These are phyloP conservation scores for Schwanniomyces etchellsii DNA, from an alignment of 1,139 yeast genomes.

Conservation along the genomic window DNA sequence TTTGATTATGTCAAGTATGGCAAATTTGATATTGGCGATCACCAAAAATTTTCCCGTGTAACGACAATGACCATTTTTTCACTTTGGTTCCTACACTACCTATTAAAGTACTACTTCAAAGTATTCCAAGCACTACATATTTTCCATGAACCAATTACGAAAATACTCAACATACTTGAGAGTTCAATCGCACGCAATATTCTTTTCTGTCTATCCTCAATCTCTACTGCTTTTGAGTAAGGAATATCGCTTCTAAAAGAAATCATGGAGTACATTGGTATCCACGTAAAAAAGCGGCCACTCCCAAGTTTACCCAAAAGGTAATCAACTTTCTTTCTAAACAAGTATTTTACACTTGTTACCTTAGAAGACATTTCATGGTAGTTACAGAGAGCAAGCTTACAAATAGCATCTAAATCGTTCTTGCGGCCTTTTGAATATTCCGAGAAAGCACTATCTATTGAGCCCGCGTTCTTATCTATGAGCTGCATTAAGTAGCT, in stretches of 20 bases:
- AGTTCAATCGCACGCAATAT: conserved; percentile 29
- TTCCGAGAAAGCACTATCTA: conserved; percentile 46
- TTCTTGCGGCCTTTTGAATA: conserved; percentile 56
- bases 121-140: neutral
- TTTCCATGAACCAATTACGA: conserved; percentile 2
- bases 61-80: conserved; percentile 4
- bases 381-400: conserved; percentile 77
- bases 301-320: conserved; percentile 46
- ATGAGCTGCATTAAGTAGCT: conserved; percentile 56
- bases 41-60: too few species aligned
- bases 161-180: conserved; percentile 6
- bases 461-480: conserved; percentile 35
- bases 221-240: conserved; percentile 65
- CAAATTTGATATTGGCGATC: too few species aligned
- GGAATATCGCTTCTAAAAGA: conserved; percentile 81
- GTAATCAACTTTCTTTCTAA: conserved; percentile 67
- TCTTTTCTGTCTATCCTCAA: conserved; percentile 44
- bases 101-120: neutral
- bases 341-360: conserved; percentile 52
- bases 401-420: conserved; percentile 71
- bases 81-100: conserved; percentile 7
- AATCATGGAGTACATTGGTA: conserved; percentile 89
- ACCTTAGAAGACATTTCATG: conserved; percentile 86
- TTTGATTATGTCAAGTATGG: neutral
- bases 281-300: conserved; percentile 54